Percentiles rank a stretch among this genome's conserved stretches.
Conservation (phyloP, 805 yeast species). For the Starmerella tilneyi region DNA sequence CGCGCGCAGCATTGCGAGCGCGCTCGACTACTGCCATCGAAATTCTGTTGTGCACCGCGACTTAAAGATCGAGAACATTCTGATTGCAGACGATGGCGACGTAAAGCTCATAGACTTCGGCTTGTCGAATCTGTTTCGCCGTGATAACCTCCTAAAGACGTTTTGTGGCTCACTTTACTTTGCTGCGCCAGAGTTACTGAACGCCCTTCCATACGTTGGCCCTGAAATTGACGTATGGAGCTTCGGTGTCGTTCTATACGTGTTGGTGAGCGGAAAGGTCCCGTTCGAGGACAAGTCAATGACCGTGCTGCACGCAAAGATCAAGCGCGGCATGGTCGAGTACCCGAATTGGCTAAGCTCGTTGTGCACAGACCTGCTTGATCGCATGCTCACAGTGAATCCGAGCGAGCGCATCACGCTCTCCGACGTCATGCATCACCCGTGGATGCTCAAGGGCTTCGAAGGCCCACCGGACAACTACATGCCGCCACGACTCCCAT, state of each 20-base stretch:
- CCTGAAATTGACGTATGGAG: conserved; percentile 99
- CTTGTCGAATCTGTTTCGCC: conserved; percentile 72
- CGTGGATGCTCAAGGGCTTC: conserved; percentile 89
- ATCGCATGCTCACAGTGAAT: conserved; percentile 86
- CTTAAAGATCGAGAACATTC: conserved; percentile 87
- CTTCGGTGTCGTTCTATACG: conserved; percentile 91
- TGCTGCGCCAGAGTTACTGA: conserved; percentile 94
- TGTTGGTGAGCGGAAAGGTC: conserved; percentile 91
- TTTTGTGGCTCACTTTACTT: conserved; percentile 95
- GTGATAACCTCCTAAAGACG: conserved; percentile 65
- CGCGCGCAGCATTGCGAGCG: conserved; percentile 88
- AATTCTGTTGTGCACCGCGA: conserved; percentile 96
- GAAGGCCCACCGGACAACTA: conserved; percentile 61
- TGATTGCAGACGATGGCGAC: conserved; percentile 88
- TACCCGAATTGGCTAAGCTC: conserved; percentile 74
- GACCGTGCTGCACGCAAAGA: conserved; percentile 82
- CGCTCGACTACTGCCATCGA: conserved; percentile 84
- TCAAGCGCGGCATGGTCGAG: conserved; percentile 83
- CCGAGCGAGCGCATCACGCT: conserved; percentile 71
- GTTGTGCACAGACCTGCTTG: conserved; percentile 68
- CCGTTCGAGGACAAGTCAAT: conserved; percentile 96
- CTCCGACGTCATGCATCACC: conserved; percentile 71
- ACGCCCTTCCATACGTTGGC: conserved; percentile 86
- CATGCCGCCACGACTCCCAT: conserved; percentile 69
- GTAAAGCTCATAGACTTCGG: conserved; percentile 96